A percentile compares a stretch with the other conserved stretches of the same genome.
Conservation (phyloP, 192 early-diverging fungal species). For the Allomyces javanicus region DNA sequence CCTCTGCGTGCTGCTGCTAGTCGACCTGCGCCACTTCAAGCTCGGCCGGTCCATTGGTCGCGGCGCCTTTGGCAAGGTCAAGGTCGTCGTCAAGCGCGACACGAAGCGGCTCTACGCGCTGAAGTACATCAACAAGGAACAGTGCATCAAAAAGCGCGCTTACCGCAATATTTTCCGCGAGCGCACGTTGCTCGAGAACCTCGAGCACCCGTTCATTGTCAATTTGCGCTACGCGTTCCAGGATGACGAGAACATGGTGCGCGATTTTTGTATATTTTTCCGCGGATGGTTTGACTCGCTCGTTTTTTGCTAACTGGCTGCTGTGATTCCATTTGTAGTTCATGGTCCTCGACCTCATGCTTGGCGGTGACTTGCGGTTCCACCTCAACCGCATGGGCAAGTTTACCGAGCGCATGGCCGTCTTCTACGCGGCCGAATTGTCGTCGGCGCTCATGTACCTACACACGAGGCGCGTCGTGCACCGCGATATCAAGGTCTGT, state of each 20-base stretch:
- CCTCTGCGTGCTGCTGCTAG: constrained; percentile 10
- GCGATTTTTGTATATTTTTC: no score
- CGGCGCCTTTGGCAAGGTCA: constrained; percentile 88
- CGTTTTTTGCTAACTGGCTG: no score
- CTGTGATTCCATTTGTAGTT: constrained; percentile 14
- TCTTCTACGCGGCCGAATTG: constrained; percentile 52
- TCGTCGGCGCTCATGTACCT: constrained; percentile 43
- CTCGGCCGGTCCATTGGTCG: constrained; percentile 78
- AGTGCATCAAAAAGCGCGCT: constrained; percentile 69
- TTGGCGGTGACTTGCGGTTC: constrained; percentile 83
- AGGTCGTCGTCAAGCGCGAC: constrained; percentile 49
- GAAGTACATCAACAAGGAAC: constrained; percentile 92
- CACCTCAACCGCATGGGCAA: constrained; percentile 49
- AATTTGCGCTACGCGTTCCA: constrained; percentile 92
- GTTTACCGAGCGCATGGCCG: constrained; percentile 45
- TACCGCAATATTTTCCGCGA: constrained; percentile 82
- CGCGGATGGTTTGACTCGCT: no score
- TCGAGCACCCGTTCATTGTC: constrained; percentile 65
- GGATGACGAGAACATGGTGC: constrained; percentile 61
- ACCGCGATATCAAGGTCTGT: constrained; percentile 11
- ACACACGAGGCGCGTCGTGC: constrained; percentile 48
- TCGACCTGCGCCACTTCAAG: constrained; percentile 73
- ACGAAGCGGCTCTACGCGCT: constrained; percentile 68
- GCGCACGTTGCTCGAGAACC: constrained; percentile 64
- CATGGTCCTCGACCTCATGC: constrained; percentile 86